Base-by-base conservation (phyloP, 805 yeast genomes). In the Ogataea pini region DNA sequence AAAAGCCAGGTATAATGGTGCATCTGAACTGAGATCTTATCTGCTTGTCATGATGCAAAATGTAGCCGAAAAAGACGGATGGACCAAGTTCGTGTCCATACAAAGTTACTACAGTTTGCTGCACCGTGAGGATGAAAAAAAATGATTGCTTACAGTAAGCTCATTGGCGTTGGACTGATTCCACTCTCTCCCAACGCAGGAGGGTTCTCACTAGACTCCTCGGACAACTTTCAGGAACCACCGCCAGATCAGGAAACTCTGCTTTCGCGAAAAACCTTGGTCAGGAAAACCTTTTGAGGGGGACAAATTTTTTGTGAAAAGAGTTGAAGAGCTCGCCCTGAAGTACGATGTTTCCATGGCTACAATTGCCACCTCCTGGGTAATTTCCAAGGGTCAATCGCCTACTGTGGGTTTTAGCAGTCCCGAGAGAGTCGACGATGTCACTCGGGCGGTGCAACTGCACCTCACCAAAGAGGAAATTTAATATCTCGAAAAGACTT, bases 41-140 rank as follows among this genome's bases (percentile, higher is more conserved):
- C 81, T 82, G 57, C 81, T 82, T 57, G 79, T 73, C 4, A 72
- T 72, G 54, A 59, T 80, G 60, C 88, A 83, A 57, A 67, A 63
- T 50, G 64, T 74, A 47, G 87, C 89, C 3, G 85, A 83, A 47
- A 70, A 70, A 57, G 54, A 76, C 55, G 76, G 76, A 29, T 82
- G 83, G 83, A 68, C 70, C 55, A 80, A 79, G 61, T 83, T 83
- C 54, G 70, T 82, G 45, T 70, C 77, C 28, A 76, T 80, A 77
- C 87, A 83, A 63, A 75, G 76, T 56, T 75, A 68, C 62, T 79
- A 82, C 66, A 80, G 79, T 55, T 66, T 82, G 56, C 46, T 81
- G 7, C 70, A 78, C 56, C 68, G 88, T 7, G 87, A 82, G 59
- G 86, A 82, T 46, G 88, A 83, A 61, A 82, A n/a, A 87, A 83